phyloP scores from a whole-genome alignment of 768 basidiomycete species.

The Phaeotremella fagi region DNA sequence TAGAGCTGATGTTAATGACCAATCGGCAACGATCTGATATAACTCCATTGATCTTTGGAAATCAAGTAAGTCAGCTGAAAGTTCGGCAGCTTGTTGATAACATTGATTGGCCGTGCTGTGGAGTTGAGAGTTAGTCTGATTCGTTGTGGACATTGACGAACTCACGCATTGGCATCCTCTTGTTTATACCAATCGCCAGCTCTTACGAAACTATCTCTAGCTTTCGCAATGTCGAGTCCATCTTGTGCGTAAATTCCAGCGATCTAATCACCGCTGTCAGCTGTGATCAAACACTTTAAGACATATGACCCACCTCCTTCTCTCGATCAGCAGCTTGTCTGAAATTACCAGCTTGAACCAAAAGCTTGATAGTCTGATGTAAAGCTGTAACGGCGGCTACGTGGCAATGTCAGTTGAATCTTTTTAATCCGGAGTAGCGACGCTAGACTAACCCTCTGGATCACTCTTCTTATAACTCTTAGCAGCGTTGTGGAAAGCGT shows the following conservation, averaged over 20 bases:
- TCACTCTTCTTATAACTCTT: slow-evolving; percentile 89
- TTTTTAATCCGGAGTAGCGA: neutral
- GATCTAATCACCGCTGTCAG: slow-evolving; percentile 57
- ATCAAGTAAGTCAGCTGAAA: slow-evolving; percentile 82
- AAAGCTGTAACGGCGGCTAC: slow-evolving; percentile 86
- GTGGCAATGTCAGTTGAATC: neutral
- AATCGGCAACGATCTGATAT: slow-evolving; percentile 84
- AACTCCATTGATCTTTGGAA: slow-evolving; percentile 77
- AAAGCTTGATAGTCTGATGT: slow-evolving; percentile 72
- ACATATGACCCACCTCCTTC: slow-evolving; percentile 51
- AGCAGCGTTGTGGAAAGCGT: slow-evolving; percentile 97
- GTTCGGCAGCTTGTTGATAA: slow-evolving; percentile 93
- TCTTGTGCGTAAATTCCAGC: slow-evolving; percentile 87
- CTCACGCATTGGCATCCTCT: slow-evolving; percentile 93
- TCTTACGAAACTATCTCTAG: slow-evolving; percentile 82
- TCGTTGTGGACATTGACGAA: too few species aligned
- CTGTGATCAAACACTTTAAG: neutral
- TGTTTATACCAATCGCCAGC: slow-evolving; percentile 98
- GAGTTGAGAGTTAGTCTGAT: too few species aligned
- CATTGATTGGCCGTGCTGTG: slow-evolving; percentile 95
- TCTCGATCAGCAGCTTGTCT: slow-evolving; percentile 96
- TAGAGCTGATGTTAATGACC: slow-evolving; percentile 69
- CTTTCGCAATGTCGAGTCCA: slow-evolving; percentile 59
- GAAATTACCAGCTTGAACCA: slow-evolving; percentile 81
- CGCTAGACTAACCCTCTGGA: slow-evolving; percentile 65